Evolutionary conservation across 139 green algal genomes (phyloP).

Genomic region (Tetradesmus obliquus): DNA sequence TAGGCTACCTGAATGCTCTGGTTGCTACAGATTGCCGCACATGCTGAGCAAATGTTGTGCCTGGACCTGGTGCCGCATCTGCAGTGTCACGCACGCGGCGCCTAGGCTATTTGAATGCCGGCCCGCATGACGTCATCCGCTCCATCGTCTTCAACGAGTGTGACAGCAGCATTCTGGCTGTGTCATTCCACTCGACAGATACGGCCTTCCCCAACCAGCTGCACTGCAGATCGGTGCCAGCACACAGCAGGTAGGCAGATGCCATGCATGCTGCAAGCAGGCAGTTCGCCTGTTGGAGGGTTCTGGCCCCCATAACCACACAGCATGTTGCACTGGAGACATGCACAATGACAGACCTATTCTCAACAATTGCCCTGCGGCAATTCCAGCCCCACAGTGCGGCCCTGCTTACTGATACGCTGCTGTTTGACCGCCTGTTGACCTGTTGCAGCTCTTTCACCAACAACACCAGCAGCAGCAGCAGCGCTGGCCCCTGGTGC

Average conservation of each 20-base stretch:
- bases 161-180: conserved; percentile 16
- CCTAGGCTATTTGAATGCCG: conserved; percentile 21
- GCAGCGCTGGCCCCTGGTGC: not conserved
- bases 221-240: conserved; percentile 32
- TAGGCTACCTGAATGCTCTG: no score
- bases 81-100: not conserved
- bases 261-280: not conserved
- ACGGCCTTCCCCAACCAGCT: not conserved
- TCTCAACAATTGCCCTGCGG: no score
- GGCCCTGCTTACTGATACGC: no score
- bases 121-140: conserved; percentile 26
- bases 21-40: no score
- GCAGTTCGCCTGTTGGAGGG: no score
- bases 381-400: no score
- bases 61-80: not conserved
- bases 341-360: no score
- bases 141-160: conserved; percentile 16
- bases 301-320: no score
- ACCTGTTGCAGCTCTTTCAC: not conserved
- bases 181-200: conserved; percentile 24
- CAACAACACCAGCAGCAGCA: not conserved
- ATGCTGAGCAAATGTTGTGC: not conserved
- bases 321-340: no score
- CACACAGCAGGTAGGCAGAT: not conserved
- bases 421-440: not conserved